These are phyloP conservation scores for Elongisporangium undulatum DNA, from an alignment of 352 stramenopile species.

Conservation along the genomic window DNA sequence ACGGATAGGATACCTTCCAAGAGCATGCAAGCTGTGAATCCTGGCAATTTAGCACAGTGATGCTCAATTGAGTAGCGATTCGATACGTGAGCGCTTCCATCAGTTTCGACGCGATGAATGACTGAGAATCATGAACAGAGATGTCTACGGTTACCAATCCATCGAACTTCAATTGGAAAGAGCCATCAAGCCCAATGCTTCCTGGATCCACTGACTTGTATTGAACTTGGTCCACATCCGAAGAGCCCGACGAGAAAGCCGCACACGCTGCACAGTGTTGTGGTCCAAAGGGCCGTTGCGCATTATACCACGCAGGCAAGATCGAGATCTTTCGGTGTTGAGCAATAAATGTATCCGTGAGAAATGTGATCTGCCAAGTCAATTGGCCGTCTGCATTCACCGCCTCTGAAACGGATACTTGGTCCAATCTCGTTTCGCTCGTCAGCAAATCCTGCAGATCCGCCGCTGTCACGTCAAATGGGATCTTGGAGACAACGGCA, in stretches of 20 bases:
- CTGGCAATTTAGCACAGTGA: not conserved
- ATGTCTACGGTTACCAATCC: not conserved
- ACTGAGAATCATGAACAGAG: not conserved
- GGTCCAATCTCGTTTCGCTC: not conserved
- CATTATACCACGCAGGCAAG: not conserved
- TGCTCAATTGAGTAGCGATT: not conserved
- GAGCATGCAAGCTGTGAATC: constrained; percentile 1
- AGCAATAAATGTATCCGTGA: not conserved
- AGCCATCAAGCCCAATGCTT: not conserved
- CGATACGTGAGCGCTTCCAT: not conserved
- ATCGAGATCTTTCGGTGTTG: not conserved
- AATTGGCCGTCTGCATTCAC: not conserved
- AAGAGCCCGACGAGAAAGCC: not conserved
- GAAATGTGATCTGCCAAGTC: constrained; percentile 1
- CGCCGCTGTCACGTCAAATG: not conserved
- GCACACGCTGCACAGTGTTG: not conserved
- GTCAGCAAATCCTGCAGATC: not conserved
- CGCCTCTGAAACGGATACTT: not conserved
- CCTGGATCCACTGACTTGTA: not conserved
- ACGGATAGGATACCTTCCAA: not conserved
- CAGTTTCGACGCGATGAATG: not conserved
- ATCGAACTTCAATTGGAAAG: not conserved
- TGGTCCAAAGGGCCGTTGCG: not conserved
- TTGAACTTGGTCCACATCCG: not conserved
- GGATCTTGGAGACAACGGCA: not conserved